These are phyloP conservation scores for Castanea crenata DNA, from an alignment of 306 rosid genomes.

Conservation along the genomic window DNA sequence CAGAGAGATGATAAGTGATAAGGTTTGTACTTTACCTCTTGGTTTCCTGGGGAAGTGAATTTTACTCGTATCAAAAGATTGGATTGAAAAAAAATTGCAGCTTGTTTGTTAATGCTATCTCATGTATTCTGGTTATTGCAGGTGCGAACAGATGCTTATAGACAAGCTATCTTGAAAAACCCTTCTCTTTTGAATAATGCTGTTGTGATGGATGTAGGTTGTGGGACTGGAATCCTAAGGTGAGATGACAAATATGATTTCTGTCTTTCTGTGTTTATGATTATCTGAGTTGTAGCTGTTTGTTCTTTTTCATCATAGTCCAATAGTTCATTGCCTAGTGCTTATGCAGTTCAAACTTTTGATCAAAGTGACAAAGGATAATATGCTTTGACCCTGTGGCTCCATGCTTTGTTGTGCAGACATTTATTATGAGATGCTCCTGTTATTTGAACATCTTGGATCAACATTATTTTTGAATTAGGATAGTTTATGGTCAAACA, in stretches of 20 bases:
- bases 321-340: background rate
- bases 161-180: conserved; percentile 73
- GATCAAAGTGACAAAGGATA: background rate
- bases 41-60: conserved; percentile 5
- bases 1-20: conserved; percentile 91
- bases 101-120: conserved; percentile 6
- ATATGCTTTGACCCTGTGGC: background rate
- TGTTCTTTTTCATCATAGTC: background rate
- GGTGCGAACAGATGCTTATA: conserved; percentile 91
- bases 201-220: conserved; percentile 89
- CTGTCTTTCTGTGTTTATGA: background rate
- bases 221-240: conserved; percentile 97
- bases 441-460: background rate
- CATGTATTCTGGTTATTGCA: conserved; percentile 31
- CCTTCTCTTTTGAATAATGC: conserved; percentile 76
- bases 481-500: background rate
- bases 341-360: background rate
- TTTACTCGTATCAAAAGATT: background rate
- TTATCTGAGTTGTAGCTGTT: background rate
- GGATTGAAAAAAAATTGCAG: background rate
- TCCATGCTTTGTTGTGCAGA: background rate
- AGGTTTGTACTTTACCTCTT: conserved; percentile 46
- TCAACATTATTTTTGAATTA: background rate
- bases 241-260: conserved; percentile 34
- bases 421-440: background rate